Evolutionary conservation across 805 yeast genomes (phyloP), one percentile per base, ranked within the genome.

Genomic region (Yarrowia divulgata): DNA sequence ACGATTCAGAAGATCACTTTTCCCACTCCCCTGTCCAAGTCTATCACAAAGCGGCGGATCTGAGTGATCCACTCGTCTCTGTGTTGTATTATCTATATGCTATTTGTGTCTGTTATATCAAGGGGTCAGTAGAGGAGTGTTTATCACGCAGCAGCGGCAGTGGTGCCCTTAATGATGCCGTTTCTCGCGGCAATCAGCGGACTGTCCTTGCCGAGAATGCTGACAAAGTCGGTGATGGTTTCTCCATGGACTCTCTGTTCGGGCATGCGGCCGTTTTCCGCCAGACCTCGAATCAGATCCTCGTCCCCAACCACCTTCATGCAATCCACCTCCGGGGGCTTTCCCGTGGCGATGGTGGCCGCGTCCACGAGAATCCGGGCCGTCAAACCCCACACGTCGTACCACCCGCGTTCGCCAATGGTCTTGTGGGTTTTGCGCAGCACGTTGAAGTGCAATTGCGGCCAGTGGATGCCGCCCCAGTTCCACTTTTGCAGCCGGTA

Each of bases 351-450:
- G 7, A 79, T 57, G 12, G 79, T 72, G 4, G 83, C 83, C 12
- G 75, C 71, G 67, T 81, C 84, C 1, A 81, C 72, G 23, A 81
- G 75, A 7, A 81, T 78, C 43, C 80, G 75, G 4, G 83, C 83
- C 1, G 83, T 81, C 29, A 81, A 71, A 0, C 83, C 83, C 84
- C 84, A 81, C 8, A 81, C 79, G 8, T 73, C 73, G 67, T 75
- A 71, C 68, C 72, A 73, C 19, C 73, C 73, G 1, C 75, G 73
- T 42, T 77, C 78, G 16, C 79, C 80, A 0, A 77, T 72, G 13
- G 64, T 40, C 68, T 77, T 77, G 18, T 71, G 72, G 0, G 68
- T 49, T 3, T 71, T 69, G 0, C 76, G 70, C 14, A 69, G 71
- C 7, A 78, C 71, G 12, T 73, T 57, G 70, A 78, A 79, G 66